Evolutionary conservation across 805 yeast species (phyloP), one percentile per base, ranked within the genome.

Genomic region (Kazachstania taianensis): DNA sequence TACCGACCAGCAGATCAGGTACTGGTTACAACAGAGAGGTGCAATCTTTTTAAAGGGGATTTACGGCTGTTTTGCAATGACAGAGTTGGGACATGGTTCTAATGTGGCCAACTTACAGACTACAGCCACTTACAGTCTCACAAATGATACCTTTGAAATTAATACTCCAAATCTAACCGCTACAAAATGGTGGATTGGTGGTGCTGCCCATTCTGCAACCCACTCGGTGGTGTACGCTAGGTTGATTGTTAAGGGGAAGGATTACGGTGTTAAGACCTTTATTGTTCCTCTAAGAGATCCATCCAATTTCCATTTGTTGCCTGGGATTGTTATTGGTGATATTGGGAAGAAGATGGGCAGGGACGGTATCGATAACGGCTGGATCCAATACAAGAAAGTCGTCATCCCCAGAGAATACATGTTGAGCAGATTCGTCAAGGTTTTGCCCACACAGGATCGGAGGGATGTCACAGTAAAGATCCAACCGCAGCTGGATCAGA

Each of bases 151-250:
- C 43, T 82, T 87, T 53, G 55, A 71, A 37, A 75, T 87, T 50
- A 72, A 83, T 55, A 87, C 96, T 9, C 96, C 96, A 1, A 82
- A 86, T 53, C 59, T 82, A 37, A 87, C 94, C 25, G 96, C 96
- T 30, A 86, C 96, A 18, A 87, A 87, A 59, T 87, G 96, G 96
- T 87, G 96, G 96, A 87, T 87, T 51, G 96, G 96, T 32, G 96
- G 96, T 49, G 96, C 96, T 28, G 96, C 96, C 8, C 94, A 84
- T 59, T 78, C 94, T 15, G 84, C 96, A 5, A 84, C 87, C 20
- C 96, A 87, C 62, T 67, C 84, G 17, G 75, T 78, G n/a, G 81
- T 75, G 18, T 87, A 78, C 57, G 96, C 96, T 4, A 70, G 96
- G 41, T 67, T 87, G 42, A 72, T 82, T 35, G 85, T 84, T 20